Conservation (phyloP, 257 asterid genomes). For the Nicotiana benthamiana region DNA sequence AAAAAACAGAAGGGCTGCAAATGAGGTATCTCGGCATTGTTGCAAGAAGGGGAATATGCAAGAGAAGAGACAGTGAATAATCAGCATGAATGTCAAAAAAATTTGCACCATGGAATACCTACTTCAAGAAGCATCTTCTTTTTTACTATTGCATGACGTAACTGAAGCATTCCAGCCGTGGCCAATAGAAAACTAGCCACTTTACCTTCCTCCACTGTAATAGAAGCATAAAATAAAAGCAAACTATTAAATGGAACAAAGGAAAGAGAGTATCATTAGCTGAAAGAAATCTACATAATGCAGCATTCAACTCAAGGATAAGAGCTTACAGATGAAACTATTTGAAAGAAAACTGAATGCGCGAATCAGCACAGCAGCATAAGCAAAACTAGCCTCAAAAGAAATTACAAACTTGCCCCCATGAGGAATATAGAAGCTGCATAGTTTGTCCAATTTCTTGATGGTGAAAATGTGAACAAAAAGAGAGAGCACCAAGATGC, state of each 20-base stretch:
- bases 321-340: slow-evolving; percentile 79
- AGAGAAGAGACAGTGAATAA: slow-evolving; percentile 2
- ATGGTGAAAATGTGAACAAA: slow-evolving; percentile 44
- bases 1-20: slow-evolving; percentile 1
- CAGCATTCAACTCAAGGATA: background rate
- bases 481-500: slow-evolving; percentile 61
- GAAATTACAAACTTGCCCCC: slow-evolving; percentile 31
- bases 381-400: slow-evolving; percentile 43
- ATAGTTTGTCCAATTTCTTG: slow-evolving; percentile 51
- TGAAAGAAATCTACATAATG: background rate
- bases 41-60: background rate
- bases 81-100: background rate
- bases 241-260: slow-evolving; percentile 16
- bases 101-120: slow-evolving; percentile 11
- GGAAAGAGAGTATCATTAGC: background rate
- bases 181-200: slow-evolving; percentile 90
- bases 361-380: slow-evolving; percentile 53
- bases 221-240: slow-evolving; percentile 11
- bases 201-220: slow-evolving; percentile 92
- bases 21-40: background rate
- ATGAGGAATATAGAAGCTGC: slow-evolving; percentile 26
- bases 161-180: slow-evolving; percentile 66
- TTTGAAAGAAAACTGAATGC: slow-evolving; percentile 89
- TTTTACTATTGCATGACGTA: slow-evolving; percentile 50
- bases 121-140: slow-evolving; percentile 67